phyloP scores from a whole-genome alignment of 768 basidiomycete genomes.

The Leccinellum luteum region DNA sequence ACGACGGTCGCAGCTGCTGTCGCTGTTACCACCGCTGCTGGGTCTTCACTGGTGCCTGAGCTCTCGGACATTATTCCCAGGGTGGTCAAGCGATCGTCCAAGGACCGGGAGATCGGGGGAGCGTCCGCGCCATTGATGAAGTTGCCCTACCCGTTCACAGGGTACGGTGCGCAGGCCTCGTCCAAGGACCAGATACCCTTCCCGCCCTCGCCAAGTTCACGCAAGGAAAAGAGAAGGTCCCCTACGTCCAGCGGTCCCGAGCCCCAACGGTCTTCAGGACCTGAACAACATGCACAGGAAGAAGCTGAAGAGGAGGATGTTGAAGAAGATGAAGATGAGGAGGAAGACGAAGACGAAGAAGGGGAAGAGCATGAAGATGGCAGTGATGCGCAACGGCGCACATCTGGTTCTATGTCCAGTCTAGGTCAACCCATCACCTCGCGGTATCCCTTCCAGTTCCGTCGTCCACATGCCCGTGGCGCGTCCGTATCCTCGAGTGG shows the following conservation, averaged over 20 bases:
- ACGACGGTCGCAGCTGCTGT: background rate
- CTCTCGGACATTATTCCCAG: conserved; percentile 43
- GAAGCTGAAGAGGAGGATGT: conserved; percentile 18
- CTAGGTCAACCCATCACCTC: conserved; percentile 74
- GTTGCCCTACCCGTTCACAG: conserved; percentile 72
- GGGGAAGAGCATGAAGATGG: conserved; percentile 36
- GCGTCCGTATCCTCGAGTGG: conserved; percentile 40
- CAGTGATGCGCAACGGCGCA: conserved; percentile 58
- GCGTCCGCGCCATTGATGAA: conserved; percentile 45
- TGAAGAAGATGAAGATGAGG: conserved; percentile 28
- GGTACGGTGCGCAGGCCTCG: conserved; percentile 57
- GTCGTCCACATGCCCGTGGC: conserved; percentile 44
- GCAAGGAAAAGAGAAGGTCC: conserved; percentile 36
- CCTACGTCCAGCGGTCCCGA: conserved; percentile 26
- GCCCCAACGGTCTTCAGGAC: conserved; percentile 32
- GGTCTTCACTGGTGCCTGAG: conserved; percentile 27
- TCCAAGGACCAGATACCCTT: conserved; percentile 70
- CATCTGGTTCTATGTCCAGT: conserved; percentile 82
- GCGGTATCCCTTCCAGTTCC: conserved; percentile 68
- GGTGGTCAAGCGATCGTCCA: conserved; percentile 44
- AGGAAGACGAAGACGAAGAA: conserved; percentile 43
- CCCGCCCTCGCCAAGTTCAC: conserved; percentile 58
- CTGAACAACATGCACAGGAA: conserved; percentile 27
- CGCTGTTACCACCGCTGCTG: background rate
- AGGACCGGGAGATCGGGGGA: conserved; percentile 41